Conservation (phyloP, 2,329 filamentous ascomycete species). For the Botryosphaeria dothidea region DNA sequence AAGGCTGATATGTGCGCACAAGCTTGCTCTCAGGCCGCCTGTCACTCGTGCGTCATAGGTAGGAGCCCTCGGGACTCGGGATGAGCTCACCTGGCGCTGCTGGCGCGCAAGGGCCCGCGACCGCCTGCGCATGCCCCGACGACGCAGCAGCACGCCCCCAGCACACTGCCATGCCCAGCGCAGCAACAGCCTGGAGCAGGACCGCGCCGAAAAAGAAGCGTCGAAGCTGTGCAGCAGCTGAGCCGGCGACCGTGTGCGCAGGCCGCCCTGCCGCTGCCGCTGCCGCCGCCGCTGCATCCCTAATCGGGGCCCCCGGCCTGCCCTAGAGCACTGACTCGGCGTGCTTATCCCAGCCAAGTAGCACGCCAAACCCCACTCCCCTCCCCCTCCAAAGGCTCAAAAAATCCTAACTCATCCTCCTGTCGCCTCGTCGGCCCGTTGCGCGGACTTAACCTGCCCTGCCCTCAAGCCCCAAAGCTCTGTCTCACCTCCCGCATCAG, state of each 20-base stretch:
- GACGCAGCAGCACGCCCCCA: neutral
- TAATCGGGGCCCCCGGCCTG: slow-evolving; percentile 5
- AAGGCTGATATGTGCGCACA: neutral
- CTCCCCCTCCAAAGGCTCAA: slow-evolving; percentile 16
- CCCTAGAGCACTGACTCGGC: slow-evolving; percentile 16
- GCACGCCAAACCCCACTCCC: slow-evolving; percentile 18
- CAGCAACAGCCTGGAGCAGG: neutral
- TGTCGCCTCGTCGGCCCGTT: slow-evolving; percentile 19
- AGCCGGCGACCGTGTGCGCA: neutral
- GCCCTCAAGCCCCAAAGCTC: neutral
- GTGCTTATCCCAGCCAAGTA: slow-evolving; percentile 14
- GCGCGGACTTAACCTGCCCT: slow-evolving; percentile 13
- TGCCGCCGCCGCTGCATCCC: neutral
- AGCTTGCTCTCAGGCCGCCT: slow-evolving; percentile 2
- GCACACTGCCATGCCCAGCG: neutral
- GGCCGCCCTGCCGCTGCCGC: neutral
- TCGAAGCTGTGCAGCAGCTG: neutral
- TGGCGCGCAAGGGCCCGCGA: neutral
- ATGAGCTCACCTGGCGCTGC: neutral
- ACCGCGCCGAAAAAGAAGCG: neutral
- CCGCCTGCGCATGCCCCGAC: neutral
- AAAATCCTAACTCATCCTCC: slow-evolving; percentile 15
- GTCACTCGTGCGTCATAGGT: neutral
- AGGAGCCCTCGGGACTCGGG: neutral
- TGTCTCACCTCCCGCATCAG: neutral